Percentiles rank a stretch among this genome's conserved stretches.
Conservation (phyloP, 257 asterid species). For the Perilla frutescens region DNA sequence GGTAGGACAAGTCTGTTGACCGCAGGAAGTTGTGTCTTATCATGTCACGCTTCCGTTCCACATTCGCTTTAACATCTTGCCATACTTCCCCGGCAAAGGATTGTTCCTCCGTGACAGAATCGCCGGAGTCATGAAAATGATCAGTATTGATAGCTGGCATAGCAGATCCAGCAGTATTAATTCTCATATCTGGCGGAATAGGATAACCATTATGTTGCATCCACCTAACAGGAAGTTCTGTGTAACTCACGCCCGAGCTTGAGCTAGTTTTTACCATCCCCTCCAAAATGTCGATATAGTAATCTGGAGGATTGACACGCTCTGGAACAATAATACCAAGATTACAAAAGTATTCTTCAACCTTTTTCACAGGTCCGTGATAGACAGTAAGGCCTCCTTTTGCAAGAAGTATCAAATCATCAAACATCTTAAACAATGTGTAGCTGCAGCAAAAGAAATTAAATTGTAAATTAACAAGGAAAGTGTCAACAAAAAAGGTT, state of each 20-base stretch:
- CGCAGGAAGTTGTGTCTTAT: slow-evolving; percentile 54
- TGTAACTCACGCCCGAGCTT: slow-evolving; percentile 51
- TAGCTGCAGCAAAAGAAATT: slow-evolving; percentile 49
- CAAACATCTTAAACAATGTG: slow-evolving; percentile 53
- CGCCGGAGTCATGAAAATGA: slow-evolving; percentile 34
- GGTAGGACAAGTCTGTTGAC: slow-evolving; percentile 54
- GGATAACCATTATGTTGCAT: slow-evolving; percentile 65
- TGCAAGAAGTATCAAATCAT: slow-evolving; percentile 65
- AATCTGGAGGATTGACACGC: slow-evolving; percentile 67
- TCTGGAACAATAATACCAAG: slow-evolving; percentile 62
- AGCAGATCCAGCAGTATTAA: slow-evolving; percentile 33
- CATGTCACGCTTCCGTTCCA: slow-evolving; percentile 52
- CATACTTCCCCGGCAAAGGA: slow-evolving; percentile 65
- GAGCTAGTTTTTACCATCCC: slow-evolving; percentile 62
- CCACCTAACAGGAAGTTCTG: slow-evolving; percentile 66
- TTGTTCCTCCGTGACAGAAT: slow-evolving; percentile 48
- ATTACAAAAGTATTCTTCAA: slow-evolving; percentile 54
- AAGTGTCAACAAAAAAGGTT: neutral
- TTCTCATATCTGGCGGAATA: slow-evolving; percentile 57
- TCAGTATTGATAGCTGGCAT: slow-evolving; percentile 21
- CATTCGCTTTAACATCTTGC: slow-evolving; percentile 63
- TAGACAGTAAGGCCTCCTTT: slow-evolving; percentile 69
- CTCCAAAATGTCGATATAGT: slow-evolving; percentile 65
- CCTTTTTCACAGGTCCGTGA: slow-evolving; percentile 58
- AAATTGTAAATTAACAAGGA: neutral